Conservation (phyloP, 306 rosid species). For the Quercus mongolica region DNA sequence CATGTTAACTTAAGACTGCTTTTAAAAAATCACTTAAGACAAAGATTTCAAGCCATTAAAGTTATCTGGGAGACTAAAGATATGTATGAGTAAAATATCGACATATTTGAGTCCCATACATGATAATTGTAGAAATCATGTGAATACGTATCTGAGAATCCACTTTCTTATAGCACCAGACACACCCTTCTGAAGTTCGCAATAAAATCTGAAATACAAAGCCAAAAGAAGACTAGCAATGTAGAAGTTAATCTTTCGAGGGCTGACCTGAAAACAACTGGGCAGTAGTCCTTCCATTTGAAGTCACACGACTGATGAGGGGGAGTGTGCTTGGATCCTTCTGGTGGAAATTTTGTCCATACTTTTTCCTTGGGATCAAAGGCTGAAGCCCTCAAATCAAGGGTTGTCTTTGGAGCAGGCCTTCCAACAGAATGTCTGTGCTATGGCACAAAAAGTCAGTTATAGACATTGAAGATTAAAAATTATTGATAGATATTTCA, state of each 20-base stretch:
- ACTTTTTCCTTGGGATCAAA: slow-evolving; percentile 93
- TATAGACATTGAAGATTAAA: slow-evolving; percentile 23
- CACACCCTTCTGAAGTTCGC: background rate
- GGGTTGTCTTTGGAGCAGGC: slow-evolving; percentile 89
- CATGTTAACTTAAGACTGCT: background rate
- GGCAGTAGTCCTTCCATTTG: slow-evolving; percentile 97
- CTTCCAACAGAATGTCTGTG: slow-evolving; percentile 95
- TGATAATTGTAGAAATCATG: background rate
- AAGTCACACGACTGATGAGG: slow-evolving; percentile 89
- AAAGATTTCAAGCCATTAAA: background rate
- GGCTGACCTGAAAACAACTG: slow-evolving; percentile 84
- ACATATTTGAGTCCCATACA: background rate
- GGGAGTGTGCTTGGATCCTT: slow-evolving; percentile 94
- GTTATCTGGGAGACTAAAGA: background rate
- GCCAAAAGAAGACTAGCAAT: slow-evolving; percentile 9
- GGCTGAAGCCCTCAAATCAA: slow-evolving; percentile 82
- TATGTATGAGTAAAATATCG: background rate
- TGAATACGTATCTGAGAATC: background rate
- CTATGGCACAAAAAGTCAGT: slow-evolving; percentile 62
- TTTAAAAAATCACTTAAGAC: background rate
- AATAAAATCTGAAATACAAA: background rate
- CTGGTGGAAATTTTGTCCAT: slow-evolving; percentile 94
- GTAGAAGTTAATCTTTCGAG: slow-evolving; percentile 12
- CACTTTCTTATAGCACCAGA: background rate
- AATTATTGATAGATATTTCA: slow-evolving; percentile 14